Evolutionary conservation across 768 basidiomycete species (phyloP).

Genomic region (Chalciporus piperatus): DNA sequence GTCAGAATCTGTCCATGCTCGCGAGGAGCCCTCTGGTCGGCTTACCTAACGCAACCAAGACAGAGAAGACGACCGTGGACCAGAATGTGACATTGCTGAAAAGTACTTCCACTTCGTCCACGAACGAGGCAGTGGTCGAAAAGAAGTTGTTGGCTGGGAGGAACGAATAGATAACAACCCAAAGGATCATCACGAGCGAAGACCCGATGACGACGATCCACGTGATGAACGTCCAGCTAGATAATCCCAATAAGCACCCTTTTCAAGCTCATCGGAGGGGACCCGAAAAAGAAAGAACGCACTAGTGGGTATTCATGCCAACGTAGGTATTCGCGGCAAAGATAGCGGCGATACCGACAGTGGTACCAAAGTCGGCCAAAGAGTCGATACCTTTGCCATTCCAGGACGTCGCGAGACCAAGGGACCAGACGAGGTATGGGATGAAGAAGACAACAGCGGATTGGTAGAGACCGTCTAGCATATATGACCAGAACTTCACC

Average conservation of each 20-base stretch:
- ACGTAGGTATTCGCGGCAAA: constrained; percentile 88
- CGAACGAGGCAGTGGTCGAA: constrained; percentile 69
- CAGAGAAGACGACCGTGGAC: constrained; percentile 69
- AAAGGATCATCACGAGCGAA: constrained; percentile 76
- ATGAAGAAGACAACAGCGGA: constrained; percentile 85
- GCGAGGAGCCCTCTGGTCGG: constrained; percentile 3
- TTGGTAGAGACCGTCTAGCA: constrained; percentile 93
- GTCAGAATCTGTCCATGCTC: constrained; percentile 8
- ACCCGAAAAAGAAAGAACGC: constrained; percentile 37
- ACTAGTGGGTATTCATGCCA: constrained; percentile 88
- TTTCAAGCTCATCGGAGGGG: background rate
- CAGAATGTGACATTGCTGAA: constrained; percentile 84
- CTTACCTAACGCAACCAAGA: constrained; percentile 69
- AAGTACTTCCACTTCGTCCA: constrained; percentile 67
- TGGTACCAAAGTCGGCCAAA: constrained; percentile 88
- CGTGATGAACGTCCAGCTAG: constrained; percentile 79
- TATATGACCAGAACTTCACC: constrained; percentile 90
- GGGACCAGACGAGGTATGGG: constrained; percentile 71
- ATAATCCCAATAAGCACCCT: constrained; percentile 2
- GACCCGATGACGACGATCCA: constrained; percentile 82
- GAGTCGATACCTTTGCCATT: constrained; percentile 78
- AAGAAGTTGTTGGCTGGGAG: constrained; percentile 71
- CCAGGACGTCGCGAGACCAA: constrained; percentile 67
- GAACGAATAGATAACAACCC: constrained; percentile 87
- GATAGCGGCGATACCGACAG: constrained; percentile 83